Base-by-base conservation (phyloP, 805 yeast species). In the Saccharomycopsis olivae region DNA sequence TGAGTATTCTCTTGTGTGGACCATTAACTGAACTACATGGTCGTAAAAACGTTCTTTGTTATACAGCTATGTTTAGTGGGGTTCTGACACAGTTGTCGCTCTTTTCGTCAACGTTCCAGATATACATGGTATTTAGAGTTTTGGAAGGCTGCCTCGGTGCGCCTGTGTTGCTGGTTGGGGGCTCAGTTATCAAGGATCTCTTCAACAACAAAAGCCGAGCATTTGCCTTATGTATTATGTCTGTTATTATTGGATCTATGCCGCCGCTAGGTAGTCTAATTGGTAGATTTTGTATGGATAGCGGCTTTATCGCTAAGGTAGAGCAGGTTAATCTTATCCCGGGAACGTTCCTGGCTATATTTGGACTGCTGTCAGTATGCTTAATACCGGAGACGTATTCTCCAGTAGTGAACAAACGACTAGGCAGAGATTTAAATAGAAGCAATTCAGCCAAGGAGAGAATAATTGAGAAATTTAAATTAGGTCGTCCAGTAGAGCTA, bases 1-100 rank as follows among this genome's bases (percentile, higher is more conserved):
- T 35, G 18, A 39, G 42, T 33, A 37, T 39, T 2, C 19, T 39
- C 2, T 11, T 39, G 17, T 43, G 43, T 20, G 47, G 47, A 2
- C 47, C 47, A 2, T 23, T 43, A 13, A 39, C 40, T 20, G 47
- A 43, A 21, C 17, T 43, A 25, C 38, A 43, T 25, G 47, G 47
- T 4, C 27, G 43, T 13, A 43, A 43, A 21, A 43, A 39, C 14
- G 18, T 39, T n/a, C 38, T 43, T n/a, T 43, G 47, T 14, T 35
- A 35, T 24, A 17, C 38, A 13, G 34, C 38, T 6, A 32, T 39
- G 10, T 13, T 39, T 6, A 39, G 43, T 32, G 47, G 47, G 4
- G 9, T 36, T 3, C 10, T 43, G 14, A 39, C 43, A 11, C 2
- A 19, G 5, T 30, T 23, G 3, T 19, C 40, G 5, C 13, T 24